These are phyloP conservation scores for Phaeotremella skinneri DNA, from an alignment of 768 basidiomycete species.

Conservation along the genomic window DNA sequence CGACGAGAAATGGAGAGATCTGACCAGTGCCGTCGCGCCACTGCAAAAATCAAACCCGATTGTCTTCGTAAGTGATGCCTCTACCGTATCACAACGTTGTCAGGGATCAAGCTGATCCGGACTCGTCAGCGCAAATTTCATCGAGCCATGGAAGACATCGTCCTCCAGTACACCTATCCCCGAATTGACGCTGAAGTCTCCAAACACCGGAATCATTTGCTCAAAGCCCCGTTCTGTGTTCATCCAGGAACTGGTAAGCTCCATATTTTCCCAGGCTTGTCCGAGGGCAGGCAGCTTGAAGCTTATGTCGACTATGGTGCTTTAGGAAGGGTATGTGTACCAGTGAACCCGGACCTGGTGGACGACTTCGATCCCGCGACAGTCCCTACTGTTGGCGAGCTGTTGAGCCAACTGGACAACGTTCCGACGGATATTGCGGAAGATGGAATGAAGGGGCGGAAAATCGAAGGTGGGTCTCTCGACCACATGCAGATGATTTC, in stretches of 20 bases:
- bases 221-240: slow-evolving; percentile 95
- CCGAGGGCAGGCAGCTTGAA: too few species aligned
- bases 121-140: slow-evolving; percentile 45
- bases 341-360: slow-evolving; percentile 71
- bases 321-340: slow-evolving; percentile 89
- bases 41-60: slow-evolving; percentile 20
- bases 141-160: slow-evolving; percentile 73
- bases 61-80: slow-evolving; percentile 18
- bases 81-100: slow-evolving; percentile 1
- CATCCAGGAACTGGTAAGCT: slow-evolving; percentile 77
- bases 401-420: slow-evolving; percentile 74
- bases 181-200: slow-evolving; percentile 96
- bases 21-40: slow-evolving; percentile 45
- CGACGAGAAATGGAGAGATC: slow-evolving; percentile 69
- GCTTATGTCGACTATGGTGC: too few species aligned
- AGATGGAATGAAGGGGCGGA: slow-evolving; percentile 12
- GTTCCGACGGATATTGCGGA: slow-evolving; percentile 26
- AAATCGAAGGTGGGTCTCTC: slow-evolving; percentile 30
- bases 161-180: slow-evolving; percentile 92
- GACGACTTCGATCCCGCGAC: slow-evolving; percentile 76
- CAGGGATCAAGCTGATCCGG: neutral
- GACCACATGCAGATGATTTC: neutral
- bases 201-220: slow-evolving; percentile 93
- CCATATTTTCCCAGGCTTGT: neutral
- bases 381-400: slow-evolving; percentile 81